Evolutionary conservation across 768 basidiomycete genomes (phyloP), one percentile per base, ranked within the genome.

Genomic region (Tylopilus plumbeoviolaceoides): DNA sequence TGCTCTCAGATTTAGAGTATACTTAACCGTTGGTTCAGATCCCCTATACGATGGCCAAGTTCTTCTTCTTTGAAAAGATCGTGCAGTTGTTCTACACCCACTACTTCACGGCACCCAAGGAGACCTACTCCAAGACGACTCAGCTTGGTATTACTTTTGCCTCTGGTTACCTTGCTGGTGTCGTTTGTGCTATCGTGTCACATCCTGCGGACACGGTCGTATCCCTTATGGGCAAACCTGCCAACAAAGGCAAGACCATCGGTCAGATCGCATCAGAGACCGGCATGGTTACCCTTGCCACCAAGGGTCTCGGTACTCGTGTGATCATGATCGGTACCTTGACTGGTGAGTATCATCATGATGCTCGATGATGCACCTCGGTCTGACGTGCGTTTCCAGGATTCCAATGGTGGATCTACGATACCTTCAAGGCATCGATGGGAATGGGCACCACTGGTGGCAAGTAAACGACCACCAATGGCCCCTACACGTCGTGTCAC

Each of bases 1-100:
- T 15, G 35, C 17, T 36, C 15, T 36, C 35, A 11, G 12, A 2
- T 18, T 15, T 6, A 4, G 4, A n/a, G 17, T 33, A 8, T 17
- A 15, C 33, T 45, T 20, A n/a, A 17, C 12, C 14, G 23, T 20
- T n/a, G 9, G 20, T 43, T 28, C 56, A 95, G 88, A 93, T 95
- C 65, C 94, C 94, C 49, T 97, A 97, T 80, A 97, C 94, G 65
- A 95, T 97, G 93, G 93, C 93, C 78, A 97, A 97, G 75, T 97
- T 97, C 83, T 91, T 83, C 83, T 92, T 91, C 82, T 95, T 86
- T 71, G 91, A 94, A 72, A 85, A 86, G 78, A 88, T 89, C 62
- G 90, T 88, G 69, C 78, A 84, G 65, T 69, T 89, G 62, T 94
- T 95, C 78, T 91, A 91, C 73, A 91, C 87, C 59, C 82, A 89